phyloP scores from a whole-genome alignment of 2,329 filamentous ascomycete species.

The Hortaea werneckii region DNA sequence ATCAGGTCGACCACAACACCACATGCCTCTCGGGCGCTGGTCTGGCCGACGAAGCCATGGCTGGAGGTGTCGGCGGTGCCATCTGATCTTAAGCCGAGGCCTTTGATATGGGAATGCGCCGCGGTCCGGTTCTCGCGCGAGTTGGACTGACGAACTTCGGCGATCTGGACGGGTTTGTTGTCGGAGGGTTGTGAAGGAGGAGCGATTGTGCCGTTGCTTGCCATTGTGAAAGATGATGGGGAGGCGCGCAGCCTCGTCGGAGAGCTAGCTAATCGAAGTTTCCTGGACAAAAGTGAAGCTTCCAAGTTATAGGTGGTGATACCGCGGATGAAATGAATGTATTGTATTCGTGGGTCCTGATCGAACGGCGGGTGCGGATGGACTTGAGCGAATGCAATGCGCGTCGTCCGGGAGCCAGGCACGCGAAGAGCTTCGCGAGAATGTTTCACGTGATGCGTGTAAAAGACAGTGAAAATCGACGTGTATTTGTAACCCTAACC shows the following conservation, averaged over 20 bases:
- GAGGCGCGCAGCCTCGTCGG: background rate
- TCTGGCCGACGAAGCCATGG: slow-evolving; percentile 83
- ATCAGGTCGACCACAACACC: slow-evolving; percentile 95
- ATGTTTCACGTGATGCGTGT: no score
- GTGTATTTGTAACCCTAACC: no score
- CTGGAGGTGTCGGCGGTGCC: slow-evolving; percentile 72
- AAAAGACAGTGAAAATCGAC: no score
- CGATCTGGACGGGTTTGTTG: slow-evolving; percentile 22
- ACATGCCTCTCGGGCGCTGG: slow-evolving; percentile 83
- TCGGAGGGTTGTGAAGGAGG: slow-evolving; percentile 4
- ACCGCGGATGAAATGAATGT: no score
- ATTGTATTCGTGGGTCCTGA: no score
- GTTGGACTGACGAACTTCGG: slow-evolving; percentile 24
- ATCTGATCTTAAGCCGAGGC: slow-evolving; percentile 75
- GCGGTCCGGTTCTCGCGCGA: slow-evolving; percentile 86
- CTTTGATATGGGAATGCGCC: slow-evolving; percentile 95
- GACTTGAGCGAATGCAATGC: no score
- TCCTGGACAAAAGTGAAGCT: no score
- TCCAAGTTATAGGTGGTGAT: no score
- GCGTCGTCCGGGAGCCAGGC: no score
- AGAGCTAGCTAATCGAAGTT: no score
- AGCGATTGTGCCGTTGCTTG: slow-evolving; percentile 8
- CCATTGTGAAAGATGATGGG: slow-evolving; percentile 2
- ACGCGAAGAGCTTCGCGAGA: no score
- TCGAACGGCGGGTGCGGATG: no score